Conservation (phyloP, 2,329 filamentous ascomycete species). For the Fusarium ambrosium region DNA sequence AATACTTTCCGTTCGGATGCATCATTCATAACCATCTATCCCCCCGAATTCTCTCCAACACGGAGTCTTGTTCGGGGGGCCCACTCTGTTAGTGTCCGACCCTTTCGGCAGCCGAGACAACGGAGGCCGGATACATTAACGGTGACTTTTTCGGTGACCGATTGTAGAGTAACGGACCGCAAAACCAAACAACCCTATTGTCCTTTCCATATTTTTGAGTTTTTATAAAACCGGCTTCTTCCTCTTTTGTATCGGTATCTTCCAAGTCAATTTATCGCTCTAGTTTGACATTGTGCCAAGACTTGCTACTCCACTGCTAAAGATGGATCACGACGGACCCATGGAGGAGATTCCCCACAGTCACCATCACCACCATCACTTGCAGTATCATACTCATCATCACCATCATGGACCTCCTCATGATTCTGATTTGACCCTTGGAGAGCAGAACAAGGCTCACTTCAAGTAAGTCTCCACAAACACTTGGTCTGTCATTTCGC, state of each 20-base stretch:
- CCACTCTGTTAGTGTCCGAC: constrained; percentile 4
- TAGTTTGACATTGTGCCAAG: neutral
- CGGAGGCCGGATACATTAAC: constrained; percentile 9
- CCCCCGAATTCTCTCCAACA: neutral
- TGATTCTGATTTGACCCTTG: constrained; percentile 25
- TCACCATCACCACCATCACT: constrained; percentile 41
- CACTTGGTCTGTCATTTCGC: neutral
- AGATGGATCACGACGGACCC: constrained; percentile 24
- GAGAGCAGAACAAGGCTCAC: constrained; percentile 45
- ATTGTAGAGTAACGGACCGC: constrained; percentile 7
- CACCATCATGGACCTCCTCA: constrained; percentile 39
- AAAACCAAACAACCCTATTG: neutral
- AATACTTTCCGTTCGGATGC: too few relatives aligned
- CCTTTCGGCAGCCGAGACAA: neutral
- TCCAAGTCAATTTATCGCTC: neutral
- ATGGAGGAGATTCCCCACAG: constrained; percentile 27
- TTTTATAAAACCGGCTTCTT: neutral
- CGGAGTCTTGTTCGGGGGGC: constrained; percentile 5
- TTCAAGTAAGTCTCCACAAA: constrained; percentile 34
- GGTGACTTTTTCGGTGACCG: constrained; percentile 8
- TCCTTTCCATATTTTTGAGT: neutral
- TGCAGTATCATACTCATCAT: constrained; percentile 41
- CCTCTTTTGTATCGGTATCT: neutral
- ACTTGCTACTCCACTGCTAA: neutral
- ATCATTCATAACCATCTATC: neutral